Base-by-base conservation (phyloP, 768 basidiomycete species). In the Kwoniella mangroviensis region DNA sequence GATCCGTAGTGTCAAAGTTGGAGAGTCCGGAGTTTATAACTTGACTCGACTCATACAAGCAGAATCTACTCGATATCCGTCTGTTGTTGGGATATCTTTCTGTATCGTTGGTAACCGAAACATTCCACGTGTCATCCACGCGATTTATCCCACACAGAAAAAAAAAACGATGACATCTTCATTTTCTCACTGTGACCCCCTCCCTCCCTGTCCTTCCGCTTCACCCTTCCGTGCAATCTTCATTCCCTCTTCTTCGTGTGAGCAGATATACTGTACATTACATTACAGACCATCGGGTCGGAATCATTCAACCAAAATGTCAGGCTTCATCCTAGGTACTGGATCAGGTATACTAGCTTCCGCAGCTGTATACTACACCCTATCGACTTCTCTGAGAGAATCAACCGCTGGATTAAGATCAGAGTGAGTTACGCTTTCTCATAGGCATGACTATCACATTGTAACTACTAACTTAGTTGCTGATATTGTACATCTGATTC, bases 281-380 rank as follows among this genome's bases (percentile, higher is more conserved):
- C 34, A 34, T 34, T 34, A 7, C 34, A 34, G 34, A 34, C 34
- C 9, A 34, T 7, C 9, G 34, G 9, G 6, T 34, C 34, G 9
- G 34, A 34, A 34, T 34, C 34, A 34, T 9, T 15, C 45, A 7
- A 13, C 15, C 62, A 40, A 26, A 21, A 80, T 80, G 79, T 70
- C 75, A 12, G 77, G 79, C 55, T 78, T 75, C 71, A 52, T 78
- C 24, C 59, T 80, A 6, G 79, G 79, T 12, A 80, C 79, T 41
- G 79, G 75, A 22, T 67, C 72, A 10, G 79, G 79, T 51, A 70
- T 80, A 9, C 52, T 75, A 10, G 76, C 79, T 21, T 71, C 75
- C 17, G 79, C 74, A 13, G 73, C 73, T 49, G 79, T 80, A 40
- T 80, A 78, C 55, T 80, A 80, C 58, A 76, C 77, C 24, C 63